Evolutionary conservation across 2,329 filamentous ascomycete species (phyloP).

Genomic region (Pseudogymnoascus sp.): DNA sequence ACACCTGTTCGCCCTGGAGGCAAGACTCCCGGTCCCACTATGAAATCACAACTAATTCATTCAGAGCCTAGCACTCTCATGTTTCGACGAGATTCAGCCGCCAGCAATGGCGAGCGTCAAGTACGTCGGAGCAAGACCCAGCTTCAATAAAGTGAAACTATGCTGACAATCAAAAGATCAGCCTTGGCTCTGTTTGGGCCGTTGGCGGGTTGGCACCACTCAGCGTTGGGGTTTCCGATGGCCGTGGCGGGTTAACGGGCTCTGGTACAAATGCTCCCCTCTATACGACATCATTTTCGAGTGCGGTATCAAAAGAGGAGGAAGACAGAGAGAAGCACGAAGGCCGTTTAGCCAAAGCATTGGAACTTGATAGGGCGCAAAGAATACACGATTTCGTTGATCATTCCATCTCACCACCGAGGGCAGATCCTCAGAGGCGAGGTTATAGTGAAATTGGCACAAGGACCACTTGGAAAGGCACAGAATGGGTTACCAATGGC

Average conservation of each 20-base stretch:
- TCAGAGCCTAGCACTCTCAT: slow-evolving; percentile 25
- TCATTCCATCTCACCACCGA: slow-evolving; percentile 21
- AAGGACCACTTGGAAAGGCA: slow-evolving; percentile 31
- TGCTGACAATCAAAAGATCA: slow-evolving; percentile 41
- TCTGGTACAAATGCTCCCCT: slow-evolving; percentile 67
- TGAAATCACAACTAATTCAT: slow-evolving; percentile 11
- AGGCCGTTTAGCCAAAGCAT: slow-evolving; percentile 67
- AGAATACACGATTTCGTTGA: slow-evolving; percentile 52
- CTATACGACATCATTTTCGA: slow-evolving; percentile 46
- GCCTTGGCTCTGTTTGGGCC: slow-evolving; percentile 66
- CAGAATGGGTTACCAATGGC: slow-evolving; percentile 23
- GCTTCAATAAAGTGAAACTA: neutral
- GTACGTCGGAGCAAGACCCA: slow-evolving; percentile 17
- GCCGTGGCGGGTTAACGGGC: slow-evolving; percentile 55
- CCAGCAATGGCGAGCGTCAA: slow-evolving; percentile 23
- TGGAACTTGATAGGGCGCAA: slow-evolving; percentile 66
- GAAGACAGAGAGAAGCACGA: slow-evolving; percentile 65
- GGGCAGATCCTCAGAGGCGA: slow-evolving; percentile 23
- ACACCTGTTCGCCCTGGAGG: slow-evolving; percentile 16
- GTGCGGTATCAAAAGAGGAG: slow-evolving; percentile 36
- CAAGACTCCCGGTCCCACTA: neutral
- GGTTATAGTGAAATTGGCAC: slow-evolving; percentile 18
- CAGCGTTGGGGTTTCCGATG: slow-evolving; percentile 51
- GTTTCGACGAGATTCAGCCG: slow-evolving; percentile 24
- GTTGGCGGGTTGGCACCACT: slow-evolving; percentile 63